phyloP scores from a whole-genome alignment of 139 green algal genomes.

The Chlamydomonas urium region DNA sequence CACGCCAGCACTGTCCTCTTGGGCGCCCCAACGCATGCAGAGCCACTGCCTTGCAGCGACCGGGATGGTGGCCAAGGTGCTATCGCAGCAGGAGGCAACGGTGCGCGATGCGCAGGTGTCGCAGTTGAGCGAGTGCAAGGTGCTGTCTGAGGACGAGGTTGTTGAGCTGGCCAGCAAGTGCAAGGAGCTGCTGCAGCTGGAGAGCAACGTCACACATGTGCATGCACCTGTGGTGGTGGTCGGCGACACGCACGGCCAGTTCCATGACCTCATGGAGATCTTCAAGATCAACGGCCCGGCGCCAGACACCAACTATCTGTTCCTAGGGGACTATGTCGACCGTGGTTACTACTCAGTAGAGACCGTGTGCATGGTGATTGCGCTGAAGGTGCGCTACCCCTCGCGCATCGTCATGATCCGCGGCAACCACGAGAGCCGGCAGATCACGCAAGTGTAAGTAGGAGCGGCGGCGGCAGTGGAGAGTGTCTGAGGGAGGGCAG shows the following conservation, averaged over 20 bases:
- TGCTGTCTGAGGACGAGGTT: conserved; percentile 52
- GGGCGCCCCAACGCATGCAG: too few species aligned
- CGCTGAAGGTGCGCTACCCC: conserved; percentile 87
- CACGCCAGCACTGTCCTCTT: too few species aligned
- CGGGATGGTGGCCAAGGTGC: conserved; percentile 38
- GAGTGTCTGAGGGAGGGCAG: too few species aligned
- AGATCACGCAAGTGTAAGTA: conserved; percentile 96
- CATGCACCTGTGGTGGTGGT: conserved; percentile 70
- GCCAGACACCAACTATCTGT: conserved; percentile 72
- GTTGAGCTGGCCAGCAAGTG: conserved; percentile 57
- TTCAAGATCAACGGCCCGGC: conserved; percentile 60
- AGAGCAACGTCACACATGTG: conserved; percentile 57
- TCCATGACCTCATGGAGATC: conserved; percentile 86
- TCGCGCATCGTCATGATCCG: conserved; percentile 96
- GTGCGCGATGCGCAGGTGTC: conserved; percentile 42
- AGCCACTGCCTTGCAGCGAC: too few species aligned
- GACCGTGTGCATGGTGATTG: conserved; percentile 83
- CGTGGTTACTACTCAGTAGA: conserved; percentile 77
- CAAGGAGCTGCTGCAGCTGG: conserved; percentile 57
- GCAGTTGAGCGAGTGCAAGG: conserved; percentile 45
- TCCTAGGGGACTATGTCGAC: conserved; percentile 84
- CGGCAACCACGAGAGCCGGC: conserved; percentile 97
- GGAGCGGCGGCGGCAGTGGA: too few species aligned
- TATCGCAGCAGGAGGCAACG: conserved; percentile 46
- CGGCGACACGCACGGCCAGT: conserved; percentile 93